Percentiles rank a stretch among this genome's conserved stretches.
phyloP scores from a whole-genome alignment of 306 rosid species.

The Pachyrhizus erosus region DNA sequence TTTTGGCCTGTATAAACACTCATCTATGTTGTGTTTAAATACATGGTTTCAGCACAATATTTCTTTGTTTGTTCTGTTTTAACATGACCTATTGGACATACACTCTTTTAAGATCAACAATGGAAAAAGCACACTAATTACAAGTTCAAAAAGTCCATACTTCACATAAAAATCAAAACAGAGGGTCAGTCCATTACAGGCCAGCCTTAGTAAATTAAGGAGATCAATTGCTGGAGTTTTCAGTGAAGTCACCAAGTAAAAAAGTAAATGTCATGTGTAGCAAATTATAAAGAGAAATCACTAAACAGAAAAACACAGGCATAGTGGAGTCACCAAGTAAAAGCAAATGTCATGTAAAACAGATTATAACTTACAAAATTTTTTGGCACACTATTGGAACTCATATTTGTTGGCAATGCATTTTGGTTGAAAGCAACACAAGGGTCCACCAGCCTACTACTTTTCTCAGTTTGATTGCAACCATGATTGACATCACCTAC shows the following conservation, averaged over 20 bases:
- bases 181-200: neutral
- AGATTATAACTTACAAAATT: constrained; percentile 61
- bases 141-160: constrained; percentile 6
- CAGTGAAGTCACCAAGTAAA: neutral
- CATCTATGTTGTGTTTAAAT: no score
- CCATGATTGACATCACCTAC: constrained; percentile 61
- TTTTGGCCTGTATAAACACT: no score
- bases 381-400: constrained; percentile 49
- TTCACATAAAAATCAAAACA: constrained; percentile 17
- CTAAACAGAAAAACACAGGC: neutral
- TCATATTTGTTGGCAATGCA: constrained; percentile 50
- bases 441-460: constrained; percentile 53
- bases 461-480: constrained; percentile 56
- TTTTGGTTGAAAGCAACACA: constrained; percentile 46
- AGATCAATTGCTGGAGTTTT: neutral
- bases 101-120: constrained; percentile 30
- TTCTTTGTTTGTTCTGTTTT: no score
- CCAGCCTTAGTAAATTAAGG: constrained; percentile 6
- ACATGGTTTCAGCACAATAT: no score
- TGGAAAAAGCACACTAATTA: constrained; percentile 5
- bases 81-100: constrained; percentile 22
- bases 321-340: constrained; percentile 25
- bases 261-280: neutral
- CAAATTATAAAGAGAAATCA: neutral
- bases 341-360: constrained; percentile 17